Conservation (phyloP, 257 asterid species). For the Orobanche coerulescens region DNA sequence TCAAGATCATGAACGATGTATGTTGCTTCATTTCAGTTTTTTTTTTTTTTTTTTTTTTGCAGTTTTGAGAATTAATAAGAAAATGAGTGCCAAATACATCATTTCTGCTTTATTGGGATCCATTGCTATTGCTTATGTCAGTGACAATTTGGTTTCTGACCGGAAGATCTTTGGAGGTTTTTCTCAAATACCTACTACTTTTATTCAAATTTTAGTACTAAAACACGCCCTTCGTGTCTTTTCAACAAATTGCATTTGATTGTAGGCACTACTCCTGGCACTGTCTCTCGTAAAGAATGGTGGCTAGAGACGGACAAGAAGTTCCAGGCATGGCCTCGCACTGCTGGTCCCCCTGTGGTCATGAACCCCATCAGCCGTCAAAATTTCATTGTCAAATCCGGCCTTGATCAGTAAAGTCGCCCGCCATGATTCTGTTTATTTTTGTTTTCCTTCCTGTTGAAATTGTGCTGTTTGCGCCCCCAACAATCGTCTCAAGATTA, state of each 20-base stretch:
- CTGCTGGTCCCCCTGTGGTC: conserved; percentile 96
- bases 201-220: neutral
- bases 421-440: neutral
- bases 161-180: conserved; percentile 37
- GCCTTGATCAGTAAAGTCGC: conserved; percentile 30
- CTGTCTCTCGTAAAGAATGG: conserved; percentile 62
- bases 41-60: too few species aligned
- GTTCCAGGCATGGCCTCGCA: conserved; percentile 98
- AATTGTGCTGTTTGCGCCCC: neutral
- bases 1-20: neutral
- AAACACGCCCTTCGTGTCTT: neutral
- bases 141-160: conserved; percentile 30
- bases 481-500: neutral
- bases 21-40: neutral
- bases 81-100: conserved; percentile 34
- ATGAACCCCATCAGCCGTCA: conserved; percentile 98
- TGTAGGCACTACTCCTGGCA: conserved; percentile 65
- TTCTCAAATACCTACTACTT: neutral
- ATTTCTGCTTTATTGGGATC: conserved; percentile 23
- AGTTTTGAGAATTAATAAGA: conserved; percentile 13
- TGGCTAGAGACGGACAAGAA: conserved; percentile 74
- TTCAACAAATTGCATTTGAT: conserved; percentile 3
- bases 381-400: conserved; percentile 69
- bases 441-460: neutral
- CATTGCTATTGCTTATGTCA: conserved; percentile 25